A percentile compares a stretch with the other conserved stretches of the same genome.
phyloP scores from a whole-genome alignment of 192 early-diverging fungal genomes.

The Linnemannia hyalina region DNA sequence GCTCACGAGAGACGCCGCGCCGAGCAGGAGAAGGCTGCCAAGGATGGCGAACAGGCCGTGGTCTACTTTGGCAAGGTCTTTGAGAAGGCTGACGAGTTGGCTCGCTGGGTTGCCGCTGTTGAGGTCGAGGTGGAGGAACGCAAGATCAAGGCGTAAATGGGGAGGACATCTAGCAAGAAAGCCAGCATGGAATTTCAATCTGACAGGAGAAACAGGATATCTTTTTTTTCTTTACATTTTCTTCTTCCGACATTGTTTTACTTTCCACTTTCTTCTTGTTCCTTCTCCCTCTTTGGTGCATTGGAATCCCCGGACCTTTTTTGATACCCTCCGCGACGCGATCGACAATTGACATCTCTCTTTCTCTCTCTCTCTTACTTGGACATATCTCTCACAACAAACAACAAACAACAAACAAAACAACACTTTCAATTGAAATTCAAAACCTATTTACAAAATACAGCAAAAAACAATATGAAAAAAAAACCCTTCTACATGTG shows the following conservation, averaged over 20 bases:
- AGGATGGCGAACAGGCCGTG: constrained; percentile 74
- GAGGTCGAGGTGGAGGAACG: constrained; percentile 59
- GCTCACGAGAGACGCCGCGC: constrained; percentile 74
- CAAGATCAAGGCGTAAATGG: constrained; percentile 48
- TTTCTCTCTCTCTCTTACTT: background rate
- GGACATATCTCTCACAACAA: constrained; percentile 1
- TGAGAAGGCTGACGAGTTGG: constrained; percentile 68
- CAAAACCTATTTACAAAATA: background rate
- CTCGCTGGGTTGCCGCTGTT: constrained; percentile 59
- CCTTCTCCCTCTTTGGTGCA: constrained; percentile 8
- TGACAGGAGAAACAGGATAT: background rate
- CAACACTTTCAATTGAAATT: background rate
- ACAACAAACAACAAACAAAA: constrained; percentile 9
- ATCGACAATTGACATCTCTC: background rate
- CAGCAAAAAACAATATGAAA: background rate
- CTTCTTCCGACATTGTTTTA: no score
- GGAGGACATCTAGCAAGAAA: background rate
- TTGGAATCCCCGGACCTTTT: constrained; percentile 6
- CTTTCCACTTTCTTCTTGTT: background rate
- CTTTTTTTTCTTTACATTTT: background rate
- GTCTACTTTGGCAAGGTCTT: constrained; percentile 76
- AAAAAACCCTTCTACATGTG: background rate
- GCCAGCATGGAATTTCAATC: background rate
- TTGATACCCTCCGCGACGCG: constrained; percentile 9
- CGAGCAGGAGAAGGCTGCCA: constrained; percentile 67